These are phyloP conservation scores for Solanum megistacrolobum DNA, from an alignment of 257 asterid species.

Conservation along the genomic window DNA sequence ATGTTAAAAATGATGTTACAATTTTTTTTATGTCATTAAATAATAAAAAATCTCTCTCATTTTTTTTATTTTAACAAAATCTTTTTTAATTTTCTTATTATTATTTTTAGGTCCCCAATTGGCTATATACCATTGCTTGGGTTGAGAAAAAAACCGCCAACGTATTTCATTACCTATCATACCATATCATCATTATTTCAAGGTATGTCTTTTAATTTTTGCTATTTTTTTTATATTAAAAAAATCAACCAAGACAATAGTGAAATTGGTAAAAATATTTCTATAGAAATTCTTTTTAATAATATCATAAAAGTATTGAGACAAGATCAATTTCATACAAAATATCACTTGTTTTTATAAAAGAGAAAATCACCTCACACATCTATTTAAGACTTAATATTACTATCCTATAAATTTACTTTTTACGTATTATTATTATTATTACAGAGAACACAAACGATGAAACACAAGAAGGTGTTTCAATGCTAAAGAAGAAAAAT, in stretches of 20 bases:
- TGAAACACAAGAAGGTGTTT: not conserved
- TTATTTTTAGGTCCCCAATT: constrained; percentile 47
- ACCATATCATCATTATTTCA: not conserved
- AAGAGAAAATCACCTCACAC: not conserved
- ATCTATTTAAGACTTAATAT: not conserved
- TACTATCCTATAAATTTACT: no score
- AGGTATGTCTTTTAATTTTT: not conserved
- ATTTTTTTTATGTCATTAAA: no score
- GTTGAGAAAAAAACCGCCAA: not conserved
- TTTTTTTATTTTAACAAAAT: not conserved
- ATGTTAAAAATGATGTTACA: no score
- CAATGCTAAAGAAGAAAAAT: not conserved
- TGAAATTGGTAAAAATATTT: not conserved
- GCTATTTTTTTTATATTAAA: not conserved
- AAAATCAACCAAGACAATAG: not conserved
- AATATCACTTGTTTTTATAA: not conserved
- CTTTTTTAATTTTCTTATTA: not conserved
- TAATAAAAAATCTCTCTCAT: no score
- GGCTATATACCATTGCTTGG: constrained; percentile 56
- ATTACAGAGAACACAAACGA: not conserved
- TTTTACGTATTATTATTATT: not conserved
- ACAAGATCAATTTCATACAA: not conserved
- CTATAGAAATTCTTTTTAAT: not conserved
- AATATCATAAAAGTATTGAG: not conserved
- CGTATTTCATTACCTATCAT: not conserved